Evolutionary conservation across 257 asterid genomes (phyloP), one percentile per base, ranked within the genome.

Genomic region (Coffea canephora): DNA sequence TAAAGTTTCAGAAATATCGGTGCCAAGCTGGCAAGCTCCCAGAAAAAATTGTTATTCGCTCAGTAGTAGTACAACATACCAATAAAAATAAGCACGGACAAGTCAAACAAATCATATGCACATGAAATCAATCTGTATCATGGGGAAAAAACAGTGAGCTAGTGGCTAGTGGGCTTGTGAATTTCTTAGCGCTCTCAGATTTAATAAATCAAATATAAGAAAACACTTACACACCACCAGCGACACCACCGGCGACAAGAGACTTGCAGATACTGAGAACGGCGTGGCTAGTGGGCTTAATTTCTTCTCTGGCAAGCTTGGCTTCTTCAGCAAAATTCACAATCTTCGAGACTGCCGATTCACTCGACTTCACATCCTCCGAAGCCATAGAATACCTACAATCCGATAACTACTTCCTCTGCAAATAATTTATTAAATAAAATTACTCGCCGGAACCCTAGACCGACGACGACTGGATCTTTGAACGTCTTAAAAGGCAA

Each of bases 301-400:
- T 94, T 71, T 92, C 99, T 71, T 90, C 91, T 86, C 91, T 90
- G 1, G 97, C 97, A 25, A 90, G 96, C 90, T 95, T 95, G 79
- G 97, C 98, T 85, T 89, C 97, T 88, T 92, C 98, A 46, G 99
- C 97, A 31, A 95, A 85, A 86, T 90, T 95, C 43, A 95, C 99
- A 80, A 95, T 91, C 94, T 89, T 92, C 80, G 97, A 87, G 72
- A 95, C 97, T 74, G 98, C 97, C 71, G 97, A 95, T 84, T 91
- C 97, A 71, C 90, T 84, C 83, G 91, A 59, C 87, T 95, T 91
- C 85, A 93, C 98, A 86, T 95, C 99, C 90, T 95, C 99, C 71
- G 98, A 93, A 49, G 99, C 97, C 99, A 92, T 91, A 67, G 18
- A 45, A 78, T 3, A 61, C 36, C 8, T 19, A 39, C 48, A 67